Percentiles rank a stretch among this genome's conserved stretches.
Evolutionary conservation across 768 basidiomycete genomes (phyloP).

Genomic region (Exidia glandulosa): DNA sequence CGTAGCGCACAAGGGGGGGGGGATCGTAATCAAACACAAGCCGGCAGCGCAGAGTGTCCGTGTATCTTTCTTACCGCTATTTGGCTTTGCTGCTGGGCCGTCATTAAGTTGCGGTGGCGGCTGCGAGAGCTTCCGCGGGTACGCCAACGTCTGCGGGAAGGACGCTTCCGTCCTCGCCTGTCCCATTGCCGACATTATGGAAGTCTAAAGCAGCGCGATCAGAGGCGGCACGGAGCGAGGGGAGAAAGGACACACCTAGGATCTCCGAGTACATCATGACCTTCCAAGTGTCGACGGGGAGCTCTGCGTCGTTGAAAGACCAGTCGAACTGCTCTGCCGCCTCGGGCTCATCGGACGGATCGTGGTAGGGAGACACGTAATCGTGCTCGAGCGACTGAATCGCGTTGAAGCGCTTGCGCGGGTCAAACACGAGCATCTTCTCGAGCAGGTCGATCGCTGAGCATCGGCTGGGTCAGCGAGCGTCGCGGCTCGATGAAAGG

Average conservation of each 20-base stretch:
- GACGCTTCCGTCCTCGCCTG: not conserved
- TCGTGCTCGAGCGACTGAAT: slow-evolving; percentile 81
- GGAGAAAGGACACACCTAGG: slow-evolving; percentile 46
- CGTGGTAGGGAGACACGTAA: slow-evolving; percentile 96
- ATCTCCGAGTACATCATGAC: slow-evolving; percentile 99
- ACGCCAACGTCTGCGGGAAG: not conserved
- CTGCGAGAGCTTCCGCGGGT: not conserved
- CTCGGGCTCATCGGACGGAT: slow-evolving; percentile 93
- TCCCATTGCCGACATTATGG: slow-evolving; percentile 12
- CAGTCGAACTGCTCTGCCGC: slow-evolving; percentile 95
- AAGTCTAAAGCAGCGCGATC: slow-evolving; percentile 7
- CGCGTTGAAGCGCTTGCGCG: slow-evolving; percentile 92
- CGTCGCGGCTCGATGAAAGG: not conserved
- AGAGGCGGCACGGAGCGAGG: not conserved
- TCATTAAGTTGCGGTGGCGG: not conserved
- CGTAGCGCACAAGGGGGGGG: not conserved
- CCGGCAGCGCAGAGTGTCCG: not conserved
- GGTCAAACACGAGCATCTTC: slow-evolving; percentile 98
- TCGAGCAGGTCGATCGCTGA: slow-evolving; percentile 90
- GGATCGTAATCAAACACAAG: not conserved
- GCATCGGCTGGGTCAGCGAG: not conserved
- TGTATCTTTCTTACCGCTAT: not conserved
- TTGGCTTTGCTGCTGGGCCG: not conserved
- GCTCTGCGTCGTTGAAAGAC: slow-evolving; percentile 98
- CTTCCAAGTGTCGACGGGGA: slow-evolving; percentile 98